phyloP scores from a whole-genome alignment of 2,329 filamentous ascomycete species.

The Trichoderma gracile region DNA sequence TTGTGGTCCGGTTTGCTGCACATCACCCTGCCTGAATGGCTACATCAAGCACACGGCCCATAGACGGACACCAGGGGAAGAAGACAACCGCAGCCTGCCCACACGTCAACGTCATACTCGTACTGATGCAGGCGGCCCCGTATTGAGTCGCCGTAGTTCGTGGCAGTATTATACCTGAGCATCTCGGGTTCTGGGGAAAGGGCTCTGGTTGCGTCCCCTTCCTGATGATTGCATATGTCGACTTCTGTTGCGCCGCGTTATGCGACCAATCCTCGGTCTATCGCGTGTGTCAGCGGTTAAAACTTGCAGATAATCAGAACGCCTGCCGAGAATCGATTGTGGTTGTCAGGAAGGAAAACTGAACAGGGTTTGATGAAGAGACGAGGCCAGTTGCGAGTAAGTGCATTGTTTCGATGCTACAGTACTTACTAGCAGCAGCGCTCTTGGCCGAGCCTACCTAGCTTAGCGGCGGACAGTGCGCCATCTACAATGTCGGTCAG shows the following conservation, averaged over 20 bases:
- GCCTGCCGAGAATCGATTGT: neutral
- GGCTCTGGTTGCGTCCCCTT: neutral
- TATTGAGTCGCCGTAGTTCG: no score
- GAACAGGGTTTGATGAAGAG: neutral
- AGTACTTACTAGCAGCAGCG: no score
- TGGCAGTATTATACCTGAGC: no score
- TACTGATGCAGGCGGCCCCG: no score
- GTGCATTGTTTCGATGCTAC: no score
- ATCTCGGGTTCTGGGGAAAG: neutral
- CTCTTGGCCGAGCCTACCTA: neutral
- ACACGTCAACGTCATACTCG: neutral
- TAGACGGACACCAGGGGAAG: no score
- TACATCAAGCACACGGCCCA: neutral
- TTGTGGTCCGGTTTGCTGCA: conserved; percentile 18
- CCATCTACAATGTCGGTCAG: conserved; percentile 12
- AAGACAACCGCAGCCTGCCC: neutral
- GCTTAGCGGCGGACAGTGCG: conserved; percentile 12
- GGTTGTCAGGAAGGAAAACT: neutral
- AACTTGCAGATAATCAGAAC: neutral
- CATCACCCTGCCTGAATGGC: conserved; percentile 10
- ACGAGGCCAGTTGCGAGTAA: conserved; percentile 17
- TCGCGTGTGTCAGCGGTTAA: neutral
- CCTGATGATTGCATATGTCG: neutral
- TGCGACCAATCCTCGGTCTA: neutral
- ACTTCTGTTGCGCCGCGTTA: neutral